Percentiles rank a stretch among this genome's conserved stretches.
Evolutionary conservation across 2,329 filamentous ascomycete species (phyloP).

Genomic region (Phialophora chinensis): DNA sequence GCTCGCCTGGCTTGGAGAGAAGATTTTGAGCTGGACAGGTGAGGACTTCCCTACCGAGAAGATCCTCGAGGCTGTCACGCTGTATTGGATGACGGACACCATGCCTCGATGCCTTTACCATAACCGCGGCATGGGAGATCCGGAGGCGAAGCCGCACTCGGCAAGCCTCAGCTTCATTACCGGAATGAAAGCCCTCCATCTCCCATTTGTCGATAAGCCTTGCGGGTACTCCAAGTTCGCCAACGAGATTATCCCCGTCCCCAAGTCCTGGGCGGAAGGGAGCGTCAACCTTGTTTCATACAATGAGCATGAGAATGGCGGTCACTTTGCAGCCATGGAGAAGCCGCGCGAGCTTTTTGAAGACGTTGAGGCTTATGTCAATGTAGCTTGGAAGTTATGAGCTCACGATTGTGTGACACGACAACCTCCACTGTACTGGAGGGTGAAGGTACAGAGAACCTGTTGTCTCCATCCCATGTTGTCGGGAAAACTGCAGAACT

Average conservation of each 20-base stretch:
- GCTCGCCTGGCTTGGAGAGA: slow-evolving; percentile 58
- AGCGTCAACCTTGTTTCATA: slow-evolving; percentile 33
- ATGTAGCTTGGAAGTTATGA: slow-evolving; percentile 21
- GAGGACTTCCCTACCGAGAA: slow-evolving; percentile 42
- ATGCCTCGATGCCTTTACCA: slow-evolving; percentile 45
- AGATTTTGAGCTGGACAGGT: slow-evolving; percentile 47
- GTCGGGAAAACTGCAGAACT: too few species aligned
- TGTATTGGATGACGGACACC: slow-evolving; percentile 49
- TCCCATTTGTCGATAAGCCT: slow-evolving; percentile 48
- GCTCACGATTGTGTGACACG: neutral
- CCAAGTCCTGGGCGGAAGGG: slow-evolving; percentile 40
- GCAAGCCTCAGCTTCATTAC: slow-evolving; percentile 39
- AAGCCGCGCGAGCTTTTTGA: slow-evolving; percentile 51
- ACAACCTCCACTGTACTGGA: too few species aligned
- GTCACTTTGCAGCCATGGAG: slow-evolving; percentile 59
- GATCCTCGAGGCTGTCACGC: slow-evolving; percentile 44
- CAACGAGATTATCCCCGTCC: slow-evolving; percentile 49
- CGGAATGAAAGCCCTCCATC: too few species aligned
- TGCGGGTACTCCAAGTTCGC: slow-evolving; percentile 56
- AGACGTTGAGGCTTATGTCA: slow-evolving; percentile 48
- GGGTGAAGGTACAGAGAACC: too few species aligned
- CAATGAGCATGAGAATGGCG: slow-evolving; percentile 46
- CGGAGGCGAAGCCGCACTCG: slow-evolving; percentile 9
- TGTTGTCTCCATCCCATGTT: too few species aligned
- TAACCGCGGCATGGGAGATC: slow-evolving; percentile 36